Evolutionary conservation across 2,329 filamentous ascomycete species (phyloP).

Genomic region (Dichotomopilus funicola): DNA sequence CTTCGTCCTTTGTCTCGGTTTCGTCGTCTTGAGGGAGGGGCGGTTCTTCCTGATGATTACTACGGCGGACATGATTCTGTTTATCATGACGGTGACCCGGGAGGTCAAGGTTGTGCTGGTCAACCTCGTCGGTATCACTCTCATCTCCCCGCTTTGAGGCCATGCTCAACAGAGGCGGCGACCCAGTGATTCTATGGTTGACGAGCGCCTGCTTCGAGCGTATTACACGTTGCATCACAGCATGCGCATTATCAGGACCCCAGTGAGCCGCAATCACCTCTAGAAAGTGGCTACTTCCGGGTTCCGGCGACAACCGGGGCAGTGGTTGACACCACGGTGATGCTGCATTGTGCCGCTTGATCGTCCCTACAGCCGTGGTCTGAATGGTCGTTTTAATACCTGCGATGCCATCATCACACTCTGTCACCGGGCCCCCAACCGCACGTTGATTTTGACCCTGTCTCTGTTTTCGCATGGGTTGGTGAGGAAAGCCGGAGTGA

Average conservation of each 20-base stretch:
- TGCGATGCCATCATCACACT: conserved; percentile 30
- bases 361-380: conserved; percentile 45
- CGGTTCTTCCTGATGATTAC: no score
- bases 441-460: neutral
- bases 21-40: no score
- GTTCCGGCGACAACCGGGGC: conserved; percentile 22
- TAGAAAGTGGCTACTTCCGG: conserved; percentile 32
- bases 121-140: no score
- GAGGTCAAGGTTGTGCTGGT: no score
- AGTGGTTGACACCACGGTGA: conserved; percentile 48
- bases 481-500: conserved; percentile 48
- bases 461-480: conserved; percentile 1
- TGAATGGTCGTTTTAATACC: conserved; percentile 43
- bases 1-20: no score
- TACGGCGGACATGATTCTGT: no score
- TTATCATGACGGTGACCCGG: no score
- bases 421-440: neutral
- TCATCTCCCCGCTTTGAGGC: neutral
- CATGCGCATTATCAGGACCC: conserved; percentile 39
- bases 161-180: neutral
- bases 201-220: conserved; percentile 5
- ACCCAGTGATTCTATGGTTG: neutral
- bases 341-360: conserved; percentile 41
- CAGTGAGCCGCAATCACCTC: conserved; percentile 43
- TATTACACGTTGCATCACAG: conserved; percentile 34